Evolutionary conservation across 768 basidiomycete genomes (phyloP).

Genomic region (Psilocybe subaeruginosa): DNA sequence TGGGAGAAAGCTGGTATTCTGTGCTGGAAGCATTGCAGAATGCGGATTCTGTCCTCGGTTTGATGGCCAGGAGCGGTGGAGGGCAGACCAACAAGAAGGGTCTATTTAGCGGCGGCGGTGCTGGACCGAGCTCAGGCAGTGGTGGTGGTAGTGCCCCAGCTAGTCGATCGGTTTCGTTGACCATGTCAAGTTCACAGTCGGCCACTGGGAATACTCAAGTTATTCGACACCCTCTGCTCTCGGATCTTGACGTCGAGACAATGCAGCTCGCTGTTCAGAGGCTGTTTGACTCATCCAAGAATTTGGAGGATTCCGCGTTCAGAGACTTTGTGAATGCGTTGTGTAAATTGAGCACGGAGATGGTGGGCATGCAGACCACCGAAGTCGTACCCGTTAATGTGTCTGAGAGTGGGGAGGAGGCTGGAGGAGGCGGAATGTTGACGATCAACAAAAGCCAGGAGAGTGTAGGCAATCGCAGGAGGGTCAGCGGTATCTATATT

Average conservation of each 20-base stretch:
- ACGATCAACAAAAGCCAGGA: conserved; percentile 25
- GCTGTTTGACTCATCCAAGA: conserved; percentile 85
- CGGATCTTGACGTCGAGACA: conserved; percentile 76
- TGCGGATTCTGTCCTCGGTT: conserved; percentile 87
- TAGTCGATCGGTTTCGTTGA: conserved; percentile 36
- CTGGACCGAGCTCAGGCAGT: conserved; percentile 3
- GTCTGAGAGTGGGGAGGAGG: conserved; percentile 46
- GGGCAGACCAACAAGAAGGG: conserved; percentile 35
- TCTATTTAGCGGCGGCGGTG: conserved; percentile 17
- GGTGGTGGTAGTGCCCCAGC: conserved; percentile 32
- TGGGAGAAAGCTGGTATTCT: conserved; percentile 92
- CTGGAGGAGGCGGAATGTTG: conserved; percentile 21
- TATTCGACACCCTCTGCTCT: conserved; percentile 61
- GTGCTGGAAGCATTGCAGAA: conserved; percentile 92
- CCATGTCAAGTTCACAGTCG: conserved; percentile 31
- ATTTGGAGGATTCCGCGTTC: conserved; percentile 83
- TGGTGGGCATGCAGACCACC: conserved; percentile 86
- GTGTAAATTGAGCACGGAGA: conserved; percentile 86
- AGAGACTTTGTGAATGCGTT: conserved; percentile 74
- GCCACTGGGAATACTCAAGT: conserved; percentile 21
- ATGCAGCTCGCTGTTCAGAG: conserved; percentile 76
- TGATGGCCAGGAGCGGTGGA: conserved; percentile 46
- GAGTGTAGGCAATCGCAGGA: conserved; percentile 54
- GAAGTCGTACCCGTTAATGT: conserved; percentile 31
- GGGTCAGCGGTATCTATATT: conserved; percentile 89